Evolutionary conservation across 305 asterid species (phyloP).

Genomic region (Withania somnifera): DNA sequence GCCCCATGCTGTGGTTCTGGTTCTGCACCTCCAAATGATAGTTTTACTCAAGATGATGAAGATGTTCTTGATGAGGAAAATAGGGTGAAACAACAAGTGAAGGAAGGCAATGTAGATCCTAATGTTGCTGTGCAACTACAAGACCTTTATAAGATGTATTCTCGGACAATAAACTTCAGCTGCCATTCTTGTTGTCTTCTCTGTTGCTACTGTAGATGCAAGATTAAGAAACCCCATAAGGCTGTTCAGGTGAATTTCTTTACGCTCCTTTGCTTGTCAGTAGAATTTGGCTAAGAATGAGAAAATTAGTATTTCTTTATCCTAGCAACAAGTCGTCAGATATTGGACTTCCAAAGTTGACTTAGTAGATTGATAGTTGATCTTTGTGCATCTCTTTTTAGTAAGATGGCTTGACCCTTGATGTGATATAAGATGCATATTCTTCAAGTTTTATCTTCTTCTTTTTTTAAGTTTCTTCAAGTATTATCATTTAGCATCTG

Average conservation of each 20-base stretch:
- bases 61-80: slow-evolving; percentile 25
- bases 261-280: neutral
- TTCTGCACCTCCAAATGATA: neutral
- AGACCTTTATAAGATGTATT: slow-evolving; percentile 8
- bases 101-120: slow-evolving; percentile 20
- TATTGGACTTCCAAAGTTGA: neutral
- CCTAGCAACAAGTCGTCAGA: neutral
- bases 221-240: neutral
- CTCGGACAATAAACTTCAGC: neutral
- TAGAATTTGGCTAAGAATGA: neutral
- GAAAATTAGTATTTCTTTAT: neutral
- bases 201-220: slow-evolving; percentile 1
- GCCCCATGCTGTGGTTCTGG: neutral
- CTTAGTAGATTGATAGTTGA: neutral
- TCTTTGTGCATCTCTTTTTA: neutral
- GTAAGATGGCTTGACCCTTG: neutral
- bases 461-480: too few species aligned
- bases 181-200: slow-evolving; percentile 5
- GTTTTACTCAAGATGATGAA: neutral
- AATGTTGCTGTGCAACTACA: slow-evolving; percentile 27
- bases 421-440: neutral
- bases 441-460: neutral
- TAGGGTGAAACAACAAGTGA: slow-evolving; percentile 16
- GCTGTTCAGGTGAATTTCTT: slow-evolving; percentile 9
- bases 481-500: neutral